Conservation (phyloP, 78 protist species). For the Dictyostelium capitatum region DNA sequence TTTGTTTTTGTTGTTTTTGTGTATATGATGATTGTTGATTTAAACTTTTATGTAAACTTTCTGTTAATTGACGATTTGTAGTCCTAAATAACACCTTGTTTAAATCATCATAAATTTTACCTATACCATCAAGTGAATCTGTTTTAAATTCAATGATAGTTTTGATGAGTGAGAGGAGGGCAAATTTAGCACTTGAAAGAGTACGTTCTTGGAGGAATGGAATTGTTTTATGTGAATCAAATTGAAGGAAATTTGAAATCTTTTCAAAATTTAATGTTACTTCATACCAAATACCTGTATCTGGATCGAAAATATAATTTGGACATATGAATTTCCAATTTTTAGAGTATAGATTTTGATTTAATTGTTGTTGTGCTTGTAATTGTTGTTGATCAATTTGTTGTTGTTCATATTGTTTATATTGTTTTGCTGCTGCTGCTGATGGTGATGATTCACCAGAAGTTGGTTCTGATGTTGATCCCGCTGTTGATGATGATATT, state of each 20-base stretch:
- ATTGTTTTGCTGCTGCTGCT: background rate
- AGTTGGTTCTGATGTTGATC: too few relatives aligned
- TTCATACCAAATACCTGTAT: slow-evolving; percentile 60
- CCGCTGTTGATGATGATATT: background rate
- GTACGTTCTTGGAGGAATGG: slow-evolving; percentile 72
- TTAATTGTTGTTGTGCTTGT: background rate
- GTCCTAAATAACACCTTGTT: slow-evolving; percentile 39
- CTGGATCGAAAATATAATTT: slow-evolving; percentile 54
- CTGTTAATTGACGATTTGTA: slow-evolving; percentile 38
- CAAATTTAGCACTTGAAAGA: slow-evolving; percentile 23
- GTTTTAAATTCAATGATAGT: slow-evolving; percentile 55
- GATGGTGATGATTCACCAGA: background rate
- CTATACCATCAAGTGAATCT: slow-evolving; percentile 37
- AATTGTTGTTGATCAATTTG: background rate
- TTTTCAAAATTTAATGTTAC: slow-evolving; percentile 61
- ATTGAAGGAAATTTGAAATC: slow-evolving; percentile 63
- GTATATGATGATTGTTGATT: background rate
- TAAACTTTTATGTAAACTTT: slow-evolving; percentile 10
- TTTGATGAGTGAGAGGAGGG: slow-evolving; percentile 36
- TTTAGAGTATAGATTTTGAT: slow-evolving; percentile 7
- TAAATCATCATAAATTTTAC: slow-evolving; percentile 62
- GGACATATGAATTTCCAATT: slow-evolving; percentile 59
- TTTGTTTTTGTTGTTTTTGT: background rate
- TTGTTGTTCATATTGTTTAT: background rate
- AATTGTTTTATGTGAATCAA: slow-evolving; percentile 61